Percentiles rank a stretch among this genome's conserved stretches.
phyloP scores from a whole-genome alignment of 192 early-diverging fungal species.

The Coemansia sp. region DNA sequence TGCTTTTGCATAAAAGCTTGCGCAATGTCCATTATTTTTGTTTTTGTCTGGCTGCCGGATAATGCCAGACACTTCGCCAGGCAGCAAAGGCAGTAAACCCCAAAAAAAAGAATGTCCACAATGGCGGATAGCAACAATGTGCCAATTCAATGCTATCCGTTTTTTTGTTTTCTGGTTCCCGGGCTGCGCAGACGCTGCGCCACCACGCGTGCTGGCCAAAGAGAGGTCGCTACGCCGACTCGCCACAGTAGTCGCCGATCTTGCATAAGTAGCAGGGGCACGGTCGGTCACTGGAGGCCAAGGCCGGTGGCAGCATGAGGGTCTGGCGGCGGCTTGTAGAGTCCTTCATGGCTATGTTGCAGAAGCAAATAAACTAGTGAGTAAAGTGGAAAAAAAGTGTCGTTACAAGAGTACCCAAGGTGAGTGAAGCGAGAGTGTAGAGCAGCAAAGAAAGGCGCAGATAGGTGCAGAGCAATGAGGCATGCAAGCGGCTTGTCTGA shows the following conservation, averaged over 20 bases:
- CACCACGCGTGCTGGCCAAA: not conserved
- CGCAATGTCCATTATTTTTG: not conserved
- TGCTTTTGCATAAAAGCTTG: not conserved
- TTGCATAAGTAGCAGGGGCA: conserved; percentile 31
- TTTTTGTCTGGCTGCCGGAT: not conserved
- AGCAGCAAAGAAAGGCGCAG: not conserved
- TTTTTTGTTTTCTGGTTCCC: not conserved
- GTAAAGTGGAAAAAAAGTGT: not conserved
- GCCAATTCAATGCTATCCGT: not conserved
- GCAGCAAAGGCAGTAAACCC: not conserved
- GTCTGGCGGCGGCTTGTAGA: not conserved
- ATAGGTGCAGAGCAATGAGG: not conserved
- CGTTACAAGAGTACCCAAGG: not conserved
- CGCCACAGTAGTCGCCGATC: conserved; percentile 19
- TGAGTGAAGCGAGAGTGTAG: not conserved
- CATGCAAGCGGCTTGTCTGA: not conserved
- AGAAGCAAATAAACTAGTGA: not conserved
- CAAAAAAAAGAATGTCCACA: not conserved
- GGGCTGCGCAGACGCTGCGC: conserved; percentile 1
- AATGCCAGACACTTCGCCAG: not conserved
- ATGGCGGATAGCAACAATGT: not conserved
- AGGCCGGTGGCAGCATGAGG: not conserved
- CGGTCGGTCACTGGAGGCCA: conserved; percentile 11
- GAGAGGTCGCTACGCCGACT: not conserved
- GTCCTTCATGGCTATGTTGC: not conserved